Base-by-base conservation (phyloP, 345 rosid species). In the Camelina sativa region DNA sequence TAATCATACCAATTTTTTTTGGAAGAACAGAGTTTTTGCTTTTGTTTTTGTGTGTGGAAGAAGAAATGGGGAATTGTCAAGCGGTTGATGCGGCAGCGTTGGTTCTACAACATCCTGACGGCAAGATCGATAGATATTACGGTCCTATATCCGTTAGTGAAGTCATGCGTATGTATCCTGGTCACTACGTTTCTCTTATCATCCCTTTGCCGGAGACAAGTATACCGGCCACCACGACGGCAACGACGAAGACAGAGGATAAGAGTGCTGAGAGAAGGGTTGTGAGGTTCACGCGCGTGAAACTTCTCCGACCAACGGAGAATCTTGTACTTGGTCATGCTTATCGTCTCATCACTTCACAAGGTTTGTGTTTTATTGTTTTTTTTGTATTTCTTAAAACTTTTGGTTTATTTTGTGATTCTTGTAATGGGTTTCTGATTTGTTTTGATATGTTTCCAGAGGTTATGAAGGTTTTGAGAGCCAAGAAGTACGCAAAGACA, bases 1-100 rank as follows among this genome's bases (percentile, higher is more conserved):
- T 51, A 62, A 23, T 62, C 37, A 17, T 25, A 25, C 38, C 66
- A 11, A 8, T 34, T 34, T 25, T 20, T 16, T 25, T 8, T 38
- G 5, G 17, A 10, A 37, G 20, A 56, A 37, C 15, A 23, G 2
- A 22, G 20, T 3, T 17, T 25, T 32, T 43, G 8, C 4, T 34
- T 34, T 34, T 34, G 37, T 23, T 51, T 5, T 6, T 28, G 37
- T 32, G 62, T n/a, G 62, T 32, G 20, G 64, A 59, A 17, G 37
- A 40, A 71, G 66, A 73, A 32, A 95, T 90, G 99, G 99, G 99
- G 30, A 95, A 95, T 37, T 95, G 98, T 75, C 99, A 95, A 58
- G 92, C 99, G 54, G 84, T 95, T 38, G 99, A 95, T 66, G 99
- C 99, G 1, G 99, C 98, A 1, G 99, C 96, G 17, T 76, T 95